phyloP scores from a whole-genome alignment of 1,284 basidiomycete genomes.

The Erythrobasidium hasegawianum region DNA sequence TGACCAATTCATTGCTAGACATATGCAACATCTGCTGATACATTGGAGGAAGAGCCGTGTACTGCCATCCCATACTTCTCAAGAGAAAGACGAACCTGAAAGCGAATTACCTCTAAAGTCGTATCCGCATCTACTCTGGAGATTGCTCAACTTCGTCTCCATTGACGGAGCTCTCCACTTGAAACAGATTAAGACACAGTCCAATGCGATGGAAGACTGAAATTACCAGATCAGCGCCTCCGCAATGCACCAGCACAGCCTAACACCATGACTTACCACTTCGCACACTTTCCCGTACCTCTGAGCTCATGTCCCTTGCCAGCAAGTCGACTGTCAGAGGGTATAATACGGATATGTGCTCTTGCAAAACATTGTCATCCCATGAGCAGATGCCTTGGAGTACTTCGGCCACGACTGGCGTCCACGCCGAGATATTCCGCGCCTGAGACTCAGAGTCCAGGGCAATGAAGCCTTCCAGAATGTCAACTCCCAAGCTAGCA shows the following conservation, averaged over 20 bases:
- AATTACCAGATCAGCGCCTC: background rate
- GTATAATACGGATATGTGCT: conserved; percentile 78
- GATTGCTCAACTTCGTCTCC: background rate
- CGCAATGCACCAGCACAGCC: no score
- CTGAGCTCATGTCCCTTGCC: conserved; percentile 69
- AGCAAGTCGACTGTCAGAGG: conserved; percentile 77
- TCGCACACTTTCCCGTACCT: conserved; percentile 60
- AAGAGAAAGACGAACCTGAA: no score
- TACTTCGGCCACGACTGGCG: conserved; percentile 91
- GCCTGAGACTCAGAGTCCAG: conserved; percentile 85
- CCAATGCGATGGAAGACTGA: conserved; percentile 34
- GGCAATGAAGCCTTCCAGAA: conserved; percentile 85
- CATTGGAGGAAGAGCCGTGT: no score
- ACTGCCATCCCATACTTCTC: no score
- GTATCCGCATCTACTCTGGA: background rate
- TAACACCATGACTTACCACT: conserved; percentile 9
- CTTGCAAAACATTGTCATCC: conserved; percentile 78
- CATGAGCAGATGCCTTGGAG: conserved; percentile 83
- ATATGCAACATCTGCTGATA: no score
- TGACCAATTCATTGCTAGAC: no score
- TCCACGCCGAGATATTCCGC: conserved; percentile 96
- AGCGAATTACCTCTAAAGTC: background rate
- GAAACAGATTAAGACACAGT: conserved; percentile 20
- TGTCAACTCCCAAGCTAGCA: conserved; percentile 76
- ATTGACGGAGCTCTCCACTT: conserved; percentile 13